These are phyloP conservation scores for Iberis pinnata DNA, from an alignment of 345 rosid genomes.

Conservation along the genomic window DNA sequence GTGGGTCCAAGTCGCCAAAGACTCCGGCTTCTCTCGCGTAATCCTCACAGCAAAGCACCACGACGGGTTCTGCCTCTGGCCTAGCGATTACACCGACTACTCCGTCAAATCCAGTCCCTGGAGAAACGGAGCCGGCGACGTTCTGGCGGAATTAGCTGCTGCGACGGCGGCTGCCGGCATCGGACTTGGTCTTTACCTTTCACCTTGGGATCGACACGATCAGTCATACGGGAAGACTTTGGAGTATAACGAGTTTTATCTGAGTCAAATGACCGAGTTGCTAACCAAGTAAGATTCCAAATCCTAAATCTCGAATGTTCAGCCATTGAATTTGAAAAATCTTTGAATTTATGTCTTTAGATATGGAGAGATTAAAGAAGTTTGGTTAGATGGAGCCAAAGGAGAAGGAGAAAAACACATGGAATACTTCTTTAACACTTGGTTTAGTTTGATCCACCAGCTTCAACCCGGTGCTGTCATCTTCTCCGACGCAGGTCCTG, in stretches of 20 bases:
- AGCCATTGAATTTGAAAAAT: too few relatives aligned
- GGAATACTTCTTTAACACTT: conserved; percentile 63
- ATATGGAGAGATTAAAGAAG: conserved; percentile 77
- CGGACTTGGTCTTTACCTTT: conserved; percentile 63
- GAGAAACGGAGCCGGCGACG: conserved; percentile 65
- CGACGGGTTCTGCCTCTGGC: conserved; percentile 98
- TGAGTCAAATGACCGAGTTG: conserved; percentile 84
- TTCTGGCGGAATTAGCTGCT: conserved; percentile 53
- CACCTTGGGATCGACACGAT: conserved; percentile 96
- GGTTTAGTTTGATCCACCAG: conserved; percentile 80
- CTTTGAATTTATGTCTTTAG: too few relatives aligned
- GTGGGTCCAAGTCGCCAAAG: conserved; percentile 74
- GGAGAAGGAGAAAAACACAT: conserved; percentile 73
- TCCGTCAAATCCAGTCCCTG: conserved; percentile 62
- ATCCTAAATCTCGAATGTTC: too few relatives aligned
- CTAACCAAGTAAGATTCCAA: conserved; percentile 56
- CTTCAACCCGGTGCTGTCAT: conserved; percentile 67
- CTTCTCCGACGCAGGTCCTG: conserved; percentile 86
- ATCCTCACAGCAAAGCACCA: conserved; percentile 88
- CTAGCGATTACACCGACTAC: conserved; percentile 62
- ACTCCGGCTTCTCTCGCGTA: conserved; percentile 58
- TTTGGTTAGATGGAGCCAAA: conserved; percentile 78
- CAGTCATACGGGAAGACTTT: conserved; percentile 57
- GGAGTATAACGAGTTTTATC: conserved; percentile 75
- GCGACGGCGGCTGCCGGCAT: conserved; percentile 58